A percentile compares a stretch with the other conserved stretches of the same genome.
phyloP scores from a whole-genome alignment of 2,329 filamentous ascomycete genomes.

The Sarocladium oryzae region DNA sequence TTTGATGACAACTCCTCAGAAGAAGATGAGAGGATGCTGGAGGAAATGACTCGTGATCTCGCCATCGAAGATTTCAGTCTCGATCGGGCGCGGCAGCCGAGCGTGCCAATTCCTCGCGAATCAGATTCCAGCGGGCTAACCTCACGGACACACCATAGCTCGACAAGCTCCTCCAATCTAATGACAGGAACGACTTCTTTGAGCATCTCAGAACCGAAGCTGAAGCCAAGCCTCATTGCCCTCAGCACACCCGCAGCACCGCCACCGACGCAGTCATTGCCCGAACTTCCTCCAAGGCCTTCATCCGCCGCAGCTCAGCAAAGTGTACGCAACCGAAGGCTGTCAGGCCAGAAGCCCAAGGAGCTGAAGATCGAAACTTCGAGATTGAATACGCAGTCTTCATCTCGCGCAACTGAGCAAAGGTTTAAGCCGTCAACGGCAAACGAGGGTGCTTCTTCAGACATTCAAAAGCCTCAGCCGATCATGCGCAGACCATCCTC shows the following conservation, averaged over 20 bases:
- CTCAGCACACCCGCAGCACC: slow-evolving; percentile 28
- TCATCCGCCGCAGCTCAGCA: slow-evolving; percentile 25
- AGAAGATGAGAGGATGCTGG: slow-evolving; percentile 71
- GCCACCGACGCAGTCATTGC: slow-evolving; percentile 42
- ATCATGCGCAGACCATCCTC: slow-evolving; percentile 15
- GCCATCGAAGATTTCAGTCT: slow-evolving; percentile 74
- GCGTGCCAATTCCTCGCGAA: slow-evolving; percentile 60
- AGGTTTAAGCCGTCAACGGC: background rate
- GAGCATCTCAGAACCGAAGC: background rate
- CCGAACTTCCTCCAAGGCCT: slow-evolving; percentile 31
- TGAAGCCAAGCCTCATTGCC: background rate
- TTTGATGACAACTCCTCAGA: slow-evolving; percentile 59
- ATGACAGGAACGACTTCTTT: slow-evolving; percentile 46
- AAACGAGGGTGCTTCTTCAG: background rate
- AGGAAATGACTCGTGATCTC: slow-evolving; percentile 83
- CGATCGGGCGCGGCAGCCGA: slow-evolving; percentile 41
- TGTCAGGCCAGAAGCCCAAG: slow-evolving; percentile 74
- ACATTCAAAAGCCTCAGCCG: background rate
- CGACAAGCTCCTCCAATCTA: slow-evolving; percentile 62
- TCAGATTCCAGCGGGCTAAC: slow-evolving; percentile 77
- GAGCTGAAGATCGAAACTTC: slow-evolving; percentile 84
- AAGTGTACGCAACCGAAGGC: slow-evolving; percentile 65
- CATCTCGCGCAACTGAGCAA: slow-evolving; percentile 10
- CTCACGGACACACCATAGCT: slow-evolving; percentile 75
- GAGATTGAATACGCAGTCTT: slow-evolving; percentile 15